A percentile compares a stretch with the other conserved stretches of the same genome.
These are phyloP conservation scores for Phanerodontia chrysosporium DNA, from an alignment of 768 basidiomycete genomes.

Conservation along the genomic window DNA sequence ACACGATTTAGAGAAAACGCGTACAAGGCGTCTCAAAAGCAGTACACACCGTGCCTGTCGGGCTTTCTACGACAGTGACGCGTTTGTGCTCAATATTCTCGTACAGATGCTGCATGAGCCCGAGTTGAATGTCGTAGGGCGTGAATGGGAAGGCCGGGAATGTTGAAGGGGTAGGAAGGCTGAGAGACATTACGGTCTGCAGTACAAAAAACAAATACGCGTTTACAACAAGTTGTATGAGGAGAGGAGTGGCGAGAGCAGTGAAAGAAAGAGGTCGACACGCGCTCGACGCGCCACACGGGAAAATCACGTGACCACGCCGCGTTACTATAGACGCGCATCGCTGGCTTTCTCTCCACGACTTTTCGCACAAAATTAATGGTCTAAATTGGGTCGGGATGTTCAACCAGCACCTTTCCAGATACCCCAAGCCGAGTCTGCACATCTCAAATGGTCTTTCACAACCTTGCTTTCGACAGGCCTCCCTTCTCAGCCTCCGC, in stretches of 20 bases:
- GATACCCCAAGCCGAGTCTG: no score
- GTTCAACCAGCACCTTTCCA: no score
- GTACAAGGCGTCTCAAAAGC: neutral
- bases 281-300: no score
- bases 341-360: no score
- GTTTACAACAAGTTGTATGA: no score
- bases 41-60: constrained; percentile 75
- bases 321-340: neutral
- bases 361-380: no score
- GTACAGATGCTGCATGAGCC: constrained; percentile 89
- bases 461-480: constrained; percentile 5
- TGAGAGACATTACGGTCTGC: constrained; percentile 14
- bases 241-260: no score
- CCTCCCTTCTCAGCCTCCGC: constrained; percentile 32
- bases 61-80: constrained; percentile 83
- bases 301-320: neutral
- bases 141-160: constrained; percentile 64
- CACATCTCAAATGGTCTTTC: neutral
- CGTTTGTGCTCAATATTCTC: constrained; percentile 66
- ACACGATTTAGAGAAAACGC: no score
- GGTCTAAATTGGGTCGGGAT: no score
- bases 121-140: constrained; percentile 80
- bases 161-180: constrained; percentile 54
- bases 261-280: no score
- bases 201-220: no score